Conservation (phyloP, 2,329 filamentous ascomycete genomes). For the Chalaropsis thielavioides region DNA sequence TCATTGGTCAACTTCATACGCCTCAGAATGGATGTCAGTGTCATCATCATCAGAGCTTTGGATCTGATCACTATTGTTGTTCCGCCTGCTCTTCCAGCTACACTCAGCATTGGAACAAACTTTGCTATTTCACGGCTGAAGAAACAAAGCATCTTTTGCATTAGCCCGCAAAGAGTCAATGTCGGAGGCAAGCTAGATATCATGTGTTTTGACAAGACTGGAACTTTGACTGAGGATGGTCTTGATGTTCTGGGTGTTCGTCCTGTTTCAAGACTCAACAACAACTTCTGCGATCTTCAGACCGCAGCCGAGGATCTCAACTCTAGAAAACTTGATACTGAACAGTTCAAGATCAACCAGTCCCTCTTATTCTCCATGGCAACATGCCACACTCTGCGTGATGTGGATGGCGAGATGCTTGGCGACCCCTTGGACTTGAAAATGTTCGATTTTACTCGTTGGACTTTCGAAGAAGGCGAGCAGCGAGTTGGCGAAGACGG, state of each 20-base stretch:
- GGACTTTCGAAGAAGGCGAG: slow-evolving; percentile 81
- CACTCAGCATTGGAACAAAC: slow-evolving; percentile 88
- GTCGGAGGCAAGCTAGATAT: slow-evolving; percentile 92
- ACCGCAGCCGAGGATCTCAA: slow-evolving; percentile 23
- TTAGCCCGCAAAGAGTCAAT: slow-evolving; percentile 92
- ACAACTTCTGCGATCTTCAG: slow-evolving; percentile 13
- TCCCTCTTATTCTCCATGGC: slow-evolving; percentile 72
- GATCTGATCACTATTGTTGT: slow-evolving; percentile 97
- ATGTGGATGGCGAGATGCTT: slow-evolving; percentile 75
- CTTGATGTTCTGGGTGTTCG: slow-evolving; percentile 83
- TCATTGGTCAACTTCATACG: slow-evolving; percentile 90
- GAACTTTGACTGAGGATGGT: slow-evolving; percentile 93
- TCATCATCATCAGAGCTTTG: slow-evolving; percentile 81
- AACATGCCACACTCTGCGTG: slow-evolving; percentile 82
- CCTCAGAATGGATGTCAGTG: slow-evolving; percentile 67
- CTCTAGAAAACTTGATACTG: slow-evolving; percentile 42
- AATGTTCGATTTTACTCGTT: slow-evolving; percentile 95
- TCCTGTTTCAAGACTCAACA: slow-evolving; percentile 36
- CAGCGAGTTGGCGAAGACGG: slow-evolving; percentile 54
- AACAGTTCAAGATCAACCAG: slow-evolving; percentile 19
- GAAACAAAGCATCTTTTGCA: slow-evolving; percentile 87
- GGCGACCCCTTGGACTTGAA: slow-evolving; percentile 92
- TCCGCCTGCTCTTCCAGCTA: slow-evolving; percentile 84
- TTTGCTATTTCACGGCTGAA: slow-evolving; percentile 81
- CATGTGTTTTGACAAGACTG: slow-evolving; percentile 97